Conservation (phyloP, 2,329 filamentous ascomycete genomes). For the Ceratocystis smalleyi region DNA sequence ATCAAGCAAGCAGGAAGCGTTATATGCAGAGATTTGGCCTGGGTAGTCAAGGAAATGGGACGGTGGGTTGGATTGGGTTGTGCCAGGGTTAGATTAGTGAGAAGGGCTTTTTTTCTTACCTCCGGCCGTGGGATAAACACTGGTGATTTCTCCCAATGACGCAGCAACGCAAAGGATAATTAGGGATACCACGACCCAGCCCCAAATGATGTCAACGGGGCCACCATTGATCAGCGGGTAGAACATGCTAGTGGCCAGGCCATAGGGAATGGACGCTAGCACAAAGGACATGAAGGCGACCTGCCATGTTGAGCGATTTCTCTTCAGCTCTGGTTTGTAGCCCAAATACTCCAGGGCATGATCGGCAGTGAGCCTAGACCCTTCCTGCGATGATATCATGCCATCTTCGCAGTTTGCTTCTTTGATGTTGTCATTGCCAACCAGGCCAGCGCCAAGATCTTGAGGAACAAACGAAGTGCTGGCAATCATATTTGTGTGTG, state of each 20-base stretch:
- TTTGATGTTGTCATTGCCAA: background rate
- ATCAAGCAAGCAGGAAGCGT: background rate
- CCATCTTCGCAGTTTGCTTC: constrained; percentile 18
- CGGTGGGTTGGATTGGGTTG: no score
- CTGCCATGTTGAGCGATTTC: constrained; percentile 51
- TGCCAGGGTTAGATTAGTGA: no score
- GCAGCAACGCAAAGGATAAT: constrained; percentile 57
- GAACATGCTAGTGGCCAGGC: constrained; percentile 52
- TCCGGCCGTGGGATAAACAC: constrained; percentile 60
- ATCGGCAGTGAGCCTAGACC: constrained; percentile 36
- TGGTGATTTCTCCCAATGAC: constrained; percentile 59
- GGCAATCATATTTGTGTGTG: background rate
- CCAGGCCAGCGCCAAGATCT: constrained; percentile 6
- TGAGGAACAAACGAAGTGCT: background rate
- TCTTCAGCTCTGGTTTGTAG: constrained; percentile 49
- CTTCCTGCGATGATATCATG: constrained; percentile 19
- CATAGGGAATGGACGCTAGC: constrained; percentile 59
- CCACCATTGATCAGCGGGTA: constrained; percentile 54
- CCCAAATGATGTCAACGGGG: constrained; percentile 56
- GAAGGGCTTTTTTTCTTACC: no score
- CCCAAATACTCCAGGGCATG: constrained; percentile 48
- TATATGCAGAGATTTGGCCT: background rate
- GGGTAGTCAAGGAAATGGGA: constrained; percentile 2
- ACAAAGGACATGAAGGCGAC: constrained; percentile 66
- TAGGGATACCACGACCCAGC: constrained; percentile 51